Percentiles rank a stretch among this genome's conserved stretches.
Conservation (phyloP, 2,329 filamentous ascomycete species). For the Pseudogymnoascus pannorum region DNA sequence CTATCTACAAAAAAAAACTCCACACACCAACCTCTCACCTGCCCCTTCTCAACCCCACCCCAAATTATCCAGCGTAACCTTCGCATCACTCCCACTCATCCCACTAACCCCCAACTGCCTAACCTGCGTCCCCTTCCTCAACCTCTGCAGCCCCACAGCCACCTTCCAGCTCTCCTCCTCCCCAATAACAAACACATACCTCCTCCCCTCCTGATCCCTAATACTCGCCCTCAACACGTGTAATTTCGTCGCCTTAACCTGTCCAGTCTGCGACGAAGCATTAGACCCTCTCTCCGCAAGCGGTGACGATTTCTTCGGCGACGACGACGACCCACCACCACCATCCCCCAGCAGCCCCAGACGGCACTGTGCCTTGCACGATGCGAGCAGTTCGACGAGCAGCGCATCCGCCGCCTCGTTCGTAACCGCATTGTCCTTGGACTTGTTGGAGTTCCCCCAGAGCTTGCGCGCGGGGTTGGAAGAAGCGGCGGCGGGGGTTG, state of each 20-base stretch:
- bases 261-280: conserved; percentile 39
- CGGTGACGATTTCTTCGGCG: conserved; percentile 6
- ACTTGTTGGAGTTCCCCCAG: conserved; percentile 34
- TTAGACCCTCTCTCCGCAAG: conserved; percentile 25
- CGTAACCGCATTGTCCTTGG: conserved; percentile 27
- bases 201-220: conserved; percentile 58
- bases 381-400: conserved; percentile 52
- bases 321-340: background rate
- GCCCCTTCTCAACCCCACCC: conserved; percentile 33
- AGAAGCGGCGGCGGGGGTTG: conserved; percentile 37
- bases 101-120: conserved; percentile 51
- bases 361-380: conserved; percentile 59
- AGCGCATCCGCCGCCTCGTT: conserved; percentile 62
- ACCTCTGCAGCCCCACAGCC: conserved; percentile 50
- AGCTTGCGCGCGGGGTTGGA: conserved; percentile 34
- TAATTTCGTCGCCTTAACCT: conserved; percentile 47
- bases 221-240: conserved; percentile 58
- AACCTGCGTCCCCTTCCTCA: conserved; percentile 54
- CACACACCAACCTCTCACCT: background rate
- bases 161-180: conserved; percentile 65
- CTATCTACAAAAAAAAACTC: background rate
- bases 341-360: conserved; percentile 33
- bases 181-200: conserved; percentile 56
- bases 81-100: conserved; percentile 48
- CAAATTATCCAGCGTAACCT: conserved; percentile 48